Conservation (phyloP, 371 early-diverging fungal species). For the Dinochytrium kinnereticum region DNA sequence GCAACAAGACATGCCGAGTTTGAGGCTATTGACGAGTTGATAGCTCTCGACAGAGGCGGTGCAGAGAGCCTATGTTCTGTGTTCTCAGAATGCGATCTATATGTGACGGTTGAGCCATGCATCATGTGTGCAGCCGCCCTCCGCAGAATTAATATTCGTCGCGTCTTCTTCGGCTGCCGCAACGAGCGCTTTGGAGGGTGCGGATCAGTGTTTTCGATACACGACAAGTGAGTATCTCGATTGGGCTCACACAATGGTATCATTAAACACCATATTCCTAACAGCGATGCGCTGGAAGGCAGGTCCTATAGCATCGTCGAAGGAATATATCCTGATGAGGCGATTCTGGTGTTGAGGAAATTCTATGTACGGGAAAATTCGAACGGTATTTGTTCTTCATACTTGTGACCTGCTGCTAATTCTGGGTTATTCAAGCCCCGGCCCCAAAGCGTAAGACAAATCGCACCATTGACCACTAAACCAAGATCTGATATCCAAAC, state of each 20-base stretch:
- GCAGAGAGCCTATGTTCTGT: background rate
- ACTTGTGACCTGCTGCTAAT: background rate
- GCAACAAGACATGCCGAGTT: slow-evolving; percentile 93
- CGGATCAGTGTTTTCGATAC: slow-evolving; percentile 81
- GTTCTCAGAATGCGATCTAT: slow-evolving; percentile 60
- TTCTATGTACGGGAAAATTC: slow-evolving; percentile 93
- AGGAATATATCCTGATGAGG: slow-evolving; percentile 79
- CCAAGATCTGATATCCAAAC: too few species aligned
- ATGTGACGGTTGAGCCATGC: slow-evolving; percentile 99
- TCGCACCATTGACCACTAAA: slow-evolving; percentile 1
- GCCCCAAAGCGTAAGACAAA: background rate
- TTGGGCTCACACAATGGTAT: too few species aligned
- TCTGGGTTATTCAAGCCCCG: background rate
- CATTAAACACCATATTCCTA: too few species aligned
- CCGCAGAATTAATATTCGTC: slow-evolving; percentile 72
- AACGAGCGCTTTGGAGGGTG: slow-evolving; percentile 97
- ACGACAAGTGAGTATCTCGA: slow-evolving; percentile 70
- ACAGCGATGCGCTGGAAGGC: background rate
- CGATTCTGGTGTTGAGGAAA: slow-evolving; percentile 80
- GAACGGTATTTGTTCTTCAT: slow-evolving; percentile 61
- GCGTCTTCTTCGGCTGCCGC: slow-evolving; percentile 87
- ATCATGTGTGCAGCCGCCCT: slow-evolving; percentile 98
- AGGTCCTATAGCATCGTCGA: slow-evolving; percentile 66
- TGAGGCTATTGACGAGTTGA: slow-evolving; percentile 82
- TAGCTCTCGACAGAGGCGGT: background rate